Evolutionary conservation across 345 rosid genomes (phyloP).

Genomic region (Dovyalis caffra): DNA sequence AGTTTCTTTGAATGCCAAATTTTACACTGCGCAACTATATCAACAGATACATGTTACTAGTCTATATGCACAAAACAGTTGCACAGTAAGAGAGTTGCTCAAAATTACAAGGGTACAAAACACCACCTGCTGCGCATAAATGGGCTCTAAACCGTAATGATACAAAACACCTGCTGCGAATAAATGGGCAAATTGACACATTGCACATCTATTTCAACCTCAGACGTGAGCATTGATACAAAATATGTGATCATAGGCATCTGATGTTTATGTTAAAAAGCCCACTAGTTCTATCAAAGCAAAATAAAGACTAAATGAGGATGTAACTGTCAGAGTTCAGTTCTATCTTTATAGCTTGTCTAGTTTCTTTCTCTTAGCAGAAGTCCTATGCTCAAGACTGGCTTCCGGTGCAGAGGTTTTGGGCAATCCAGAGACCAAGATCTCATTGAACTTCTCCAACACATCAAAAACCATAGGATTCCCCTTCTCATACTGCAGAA

Average conservation of each 20-base stretch:
- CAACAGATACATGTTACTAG: too few relatives aligned
- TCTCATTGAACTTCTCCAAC: slow-evolving; percentile 20
- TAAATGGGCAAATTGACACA: too few relatives aligned
- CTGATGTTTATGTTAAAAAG: neutral
- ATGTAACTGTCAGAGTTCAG: neutral
- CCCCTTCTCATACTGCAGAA: slow-evolving; percentile 16
- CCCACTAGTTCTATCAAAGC: neutral
- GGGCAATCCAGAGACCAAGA: neutral
- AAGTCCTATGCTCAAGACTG: neutral
- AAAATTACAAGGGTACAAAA: too few relatives aligned
- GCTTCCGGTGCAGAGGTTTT: neutral
- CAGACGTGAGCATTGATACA: neutral
- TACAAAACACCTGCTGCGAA: too few relatives aligned
- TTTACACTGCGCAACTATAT: too few relatives aligned
- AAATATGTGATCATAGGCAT: neutral
- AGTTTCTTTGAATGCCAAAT: too few relatives aligned
- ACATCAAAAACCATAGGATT: neutral
- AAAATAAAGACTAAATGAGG: neutral
- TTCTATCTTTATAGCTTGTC: neutral
- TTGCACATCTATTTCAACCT: neutral
- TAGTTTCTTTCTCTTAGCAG: slow-evolving; percentile 10
- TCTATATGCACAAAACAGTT: too few relatives aligned
- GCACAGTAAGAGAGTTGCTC: too few relatives aligned
- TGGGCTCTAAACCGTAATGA: too few relatives aligned
- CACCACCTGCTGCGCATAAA: too few relatives aligned